A percentile compares a stretch with the other conserved stretches of the same genome.
phyloP scores from a whole-genome alignment of 805 yeast genomes.

The Ascoidea asiatica region DNA sequence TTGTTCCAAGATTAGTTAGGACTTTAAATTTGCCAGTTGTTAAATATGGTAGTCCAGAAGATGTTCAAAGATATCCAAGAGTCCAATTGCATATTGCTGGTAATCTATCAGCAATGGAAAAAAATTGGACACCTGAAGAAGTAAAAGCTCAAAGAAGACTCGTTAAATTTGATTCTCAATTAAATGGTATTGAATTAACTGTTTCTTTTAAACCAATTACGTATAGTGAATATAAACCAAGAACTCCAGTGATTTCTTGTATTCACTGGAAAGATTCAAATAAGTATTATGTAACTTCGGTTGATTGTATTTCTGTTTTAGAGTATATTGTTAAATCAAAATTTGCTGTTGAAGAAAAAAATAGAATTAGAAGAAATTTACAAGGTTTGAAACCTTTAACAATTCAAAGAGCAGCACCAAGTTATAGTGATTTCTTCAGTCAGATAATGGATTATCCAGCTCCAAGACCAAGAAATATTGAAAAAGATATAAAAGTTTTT shows the following conservation, averaged over 20 bases:
- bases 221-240: slow-evolving; percentile 22
- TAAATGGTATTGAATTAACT: slow-evolving; percentile 19
- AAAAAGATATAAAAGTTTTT: slow-evolving; percentile 57
- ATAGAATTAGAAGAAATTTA: slow-evolving; percentile 51
- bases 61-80: slow-evolving; percentile 1
- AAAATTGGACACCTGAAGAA: slow-evolving; percentile 35
- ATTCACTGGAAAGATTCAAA: slow-evolving; percentile 39
- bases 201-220: slow-evolving; percentile 25
- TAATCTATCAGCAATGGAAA: slow-evolving; percentile 10
- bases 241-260: slow-evolving; percentile 40
- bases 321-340: slow-evolving; percentile 41
- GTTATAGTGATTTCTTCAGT: slow-evolving; percentile 21
- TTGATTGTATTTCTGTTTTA: slow-evolving; percentile 43
- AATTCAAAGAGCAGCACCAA: slow-evolving; percentile 20
- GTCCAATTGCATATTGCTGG: slow-evolving; percentile 2
- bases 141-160: slow-evolving; percentile 28
- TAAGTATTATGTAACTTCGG: slow-evolving; percentile 42
- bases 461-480: slow-evolving; percentile 59
- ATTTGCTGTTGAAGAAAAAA: slow-evolving; percentile 56
- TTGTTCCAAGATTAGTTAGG: neutral
- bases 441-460: slow-evolving; percentile 45
- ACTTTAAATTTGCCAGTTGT: slow-evolving; percentile 9
- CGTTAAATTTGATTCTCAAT: slow-evolving; percentile 29
- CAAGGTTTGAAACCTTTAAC: slow-evolving; percentile 53
- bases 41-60: slow-evolving; percentile 9